These are phyloP conservation scores for Cyphellophora attinorum DNA, from an alignment of 2,329 filamentous ascomycete species.

Conservation along the genomic window DNA sequence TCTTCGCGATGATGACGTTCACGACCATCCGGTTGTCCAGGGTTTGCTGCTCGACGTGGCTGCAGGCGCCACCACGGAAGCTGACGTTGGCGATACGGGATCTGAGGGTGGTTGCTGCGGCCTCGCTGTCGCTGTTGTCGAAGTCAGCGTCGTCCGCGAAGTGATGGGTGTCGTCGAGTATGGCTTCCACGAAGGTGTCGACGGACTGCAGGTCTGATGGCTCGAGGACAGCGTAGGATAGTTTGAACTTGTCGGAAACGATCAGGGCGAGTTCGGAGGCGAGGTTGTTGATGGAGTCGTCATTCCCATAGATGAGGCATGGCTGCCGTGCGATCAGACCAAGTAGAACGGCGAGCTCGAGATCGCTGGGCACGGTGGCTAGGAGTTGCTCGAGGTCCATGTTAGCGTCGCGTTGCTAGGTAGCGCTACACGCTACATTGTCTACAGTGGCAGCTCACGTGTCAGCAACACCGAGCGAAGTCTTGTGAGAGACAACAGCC, in stretches of 20 bases:
- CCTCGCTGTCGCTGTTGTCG: slow-evolving; percentile 12
- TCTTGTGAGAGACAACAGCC: too few relatives aligned
- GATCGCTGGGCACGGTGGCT: slow-evolving; percentile 68
- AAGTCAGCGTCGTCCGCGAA: slow-evolving; percentile 4
- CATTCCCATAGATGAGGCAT: slow-evolving; percentile 71
- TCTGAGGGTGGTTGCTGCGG: slow-evolving; percentile 3
- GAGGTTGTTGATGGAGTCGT: slow-evolving; percentile 55
- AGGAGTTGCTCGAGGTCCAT: slow-evolving; percentile 57
- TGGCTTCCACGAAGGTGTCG: slow-evolving; percentile 67
- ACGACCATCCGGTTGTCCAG: slow-evolving; percentile 53
- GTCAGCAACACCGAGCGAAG: too few relatives aligned
- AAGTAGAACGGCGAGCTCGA: slow-evolving; percentile 77
- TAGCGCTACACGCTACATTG: too few relatives aligned
- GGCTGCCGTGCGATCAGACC: slow-evolving; percentile 76
- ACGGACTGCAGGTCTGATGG: slow-evolving; percentile 66
- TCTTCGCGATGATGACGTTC: slow-evolving; percentile 72
- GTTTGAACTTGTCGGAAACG: slow-evolving; percentile 59
- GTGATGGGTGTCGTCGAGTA: slow-evolving; percentile 42
- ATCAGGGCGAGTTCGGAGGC: slow-evolving; percentile 64
- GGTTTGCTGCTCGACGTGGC: slow-evolving; percentile 10
- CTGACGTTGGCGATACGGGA: slow-evolving; percentile 4
- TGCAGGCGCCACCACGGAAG: slow-evolving; percentile 7
- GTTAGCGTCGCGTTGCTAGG: slow-evolving; percentile 9
- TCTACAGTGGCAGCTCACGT: too few relatives aligned
- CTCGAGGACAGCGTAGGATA: slow-evolving; percentile 60